Conservation (phyloP, 345 rosid genomes). For the Aquilaria yunnanensis region DNA sequence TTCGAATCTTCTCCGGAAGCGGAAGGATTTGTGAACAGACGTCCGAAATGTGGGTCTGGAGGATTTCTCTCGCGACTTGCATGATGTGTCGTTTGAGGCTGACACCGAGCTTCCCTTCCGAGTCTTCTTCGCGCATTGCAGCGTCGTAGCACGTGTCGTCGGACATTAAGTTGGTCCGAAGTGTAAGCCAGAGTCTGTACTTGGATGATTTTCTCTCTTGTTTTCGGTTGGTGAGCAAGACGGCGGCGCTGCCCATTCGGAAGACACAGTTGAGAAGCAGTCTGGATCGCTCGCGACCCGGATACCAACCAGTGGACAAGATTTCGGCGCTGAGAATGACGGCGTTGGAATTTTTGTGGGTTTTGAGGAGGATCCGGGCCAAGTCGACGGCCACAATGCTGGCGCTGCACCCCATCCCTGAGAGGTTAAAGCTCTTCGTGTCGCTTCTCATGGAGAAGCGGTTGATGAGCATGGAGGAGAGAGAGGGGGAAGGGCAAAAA, state of each 20-base stretch:
- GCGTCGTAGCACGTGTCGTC: slow-evolving; percentile 32
- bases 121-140: slow-evolving; percentile 44
- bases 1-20: slow-evolving; percentile 19
- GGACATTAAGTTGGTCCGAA: slow-evolving; percentile 36
- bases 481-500: slow-evolving; percentile 51
- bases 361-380: slow-evolving; percentile 34
- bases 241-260: slow-evolving; percentile 57
- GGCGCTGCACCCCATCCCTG: slow-evolving; percentile 74
- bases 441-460: slow-evolving; percentile 38
- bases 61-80: slow-evolving; percentile 32
- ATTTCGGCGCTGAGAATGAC: slow-evolving; percentile 53
- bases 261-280: slow-evolving; percentile 47
- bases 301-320: slow-evolving; percentile 52
- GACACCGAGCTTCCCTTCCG: slow-evolving; percentile 43
- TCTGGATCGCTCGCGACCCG: slow-evolving; percentile 39
- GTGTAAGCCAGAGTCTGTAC: slow-evolving; percentile 25
- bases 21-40: slow-evolving; percentile 38
- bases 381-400: slow-evolving; percentile 34
- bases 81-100: slow-evolving; percentile 35
- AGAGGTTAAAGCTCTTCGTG: slow-evolving; percentile 38
- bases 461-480: slow-evolving; percentile 42
- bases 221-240: slow-evolving; percentile 39
- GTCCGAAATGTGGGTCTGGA: slow-evolving; percentile 22
- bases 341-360: slow-evolving; percentile 29
- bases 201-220: slow-evolving; percentile 26